A percentile compares a stretch with the other conserved stretches of the same genome.
These are phyloP conservation scores for Erysimum pusillum DNA, from an alignment of 441 rosid species.

Conservation along the genomic window DNA sequence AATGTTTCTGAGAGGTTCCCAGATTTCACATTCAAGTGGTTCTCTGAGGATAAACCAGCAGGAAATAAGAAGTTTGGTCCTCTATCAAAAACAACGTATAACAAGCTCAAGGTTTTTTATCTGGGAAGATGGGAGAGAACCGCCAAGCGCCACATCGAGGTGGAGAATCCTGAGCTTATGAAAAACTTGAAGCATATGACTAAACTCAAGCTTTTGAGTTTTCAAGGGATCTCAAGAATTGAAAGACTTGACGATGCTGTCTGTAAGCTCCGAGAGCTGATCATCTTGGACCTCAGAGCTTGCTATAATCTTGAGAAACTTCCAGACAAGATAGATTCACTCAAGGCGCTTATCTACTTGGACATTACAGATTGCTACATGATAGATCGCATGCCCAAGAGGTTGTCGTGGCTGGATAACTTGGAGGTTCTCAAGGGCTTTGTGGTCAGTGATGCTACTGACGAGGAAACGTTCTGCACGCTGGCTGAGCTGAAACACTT, in stretches of 20 bases:
- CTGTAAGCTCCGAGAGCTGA: constrained; percentile 51
- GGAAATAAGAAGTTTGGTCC: constrained; percentile 40
- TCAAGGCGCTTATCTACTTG: constrained; percentile 56
- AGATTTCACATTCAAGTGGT: constrained; percentile 44
- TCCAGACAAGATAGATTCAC: constrained; percentile 56
- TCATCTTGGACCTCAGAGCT: constrained; percentile 64
- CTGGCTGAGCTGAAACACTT: constrained; percentile 35
- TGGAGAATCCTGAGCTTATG: constrained; percentile 58
- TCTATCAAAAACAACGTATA: constrained; percentile 43
- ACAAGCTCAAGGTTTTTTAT: constrained; percentile 50
- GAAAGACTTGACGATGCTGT: constrained; percentile 48
- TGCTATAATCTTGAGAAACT: constrained; percentile 64
- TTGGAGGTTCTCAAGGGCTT: constrained; percentile 65
- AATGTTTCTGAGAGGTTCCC: constrained; percentile 35
- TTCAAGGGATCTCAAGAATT: constrained; percentile 72
- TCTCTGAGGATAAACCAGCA: constrained; percentile 28
- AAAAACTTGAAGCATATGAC: constrained; percentile 53
- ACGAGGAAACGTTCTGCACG: constrained; percentile 29
- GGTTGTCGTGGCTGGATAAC: constrained; percentile 47
- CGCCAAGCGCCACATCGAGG: constrained; percentile 56
- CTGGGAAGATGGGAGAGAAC: constrained; percentile 65
- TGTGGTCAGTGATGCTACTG: constrained; percentile 46
- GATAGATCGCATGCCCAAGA: constrained; percentile 60
- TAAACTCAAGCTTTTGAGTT: constrained; percentile 55
- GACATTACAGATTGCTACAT: constrained; percentile 64